Conservation (phyloP, 1,284 basidiomycete species). For the Moesziomyces sp. region DNA sequence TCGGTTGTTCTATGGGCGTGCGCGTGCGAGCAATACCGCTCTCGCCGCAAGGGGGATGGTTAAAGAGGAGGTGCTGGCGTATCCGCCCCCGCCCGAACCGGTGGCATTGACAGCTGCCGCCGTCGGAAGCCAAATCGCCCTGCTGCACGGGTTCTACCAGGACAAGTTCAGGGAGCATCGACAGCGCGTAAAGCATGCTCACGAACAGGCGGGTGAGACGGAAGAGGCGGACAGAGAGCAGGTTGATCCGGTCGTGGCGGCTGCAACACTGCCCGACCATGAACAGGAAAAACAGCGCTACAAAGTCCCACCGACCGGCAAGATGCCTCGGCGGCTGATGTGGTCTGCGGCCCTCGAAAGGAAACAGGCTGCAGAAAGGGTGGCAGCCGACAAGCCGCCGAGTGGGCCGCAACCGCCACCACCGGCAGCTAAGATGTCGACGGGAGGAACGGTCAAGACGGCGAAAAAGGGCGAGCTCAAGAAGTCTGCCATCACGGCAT, state of each 20-base stretch:
- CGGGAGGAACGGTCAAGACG: neutral
- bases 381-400: constrained; percentile 1
- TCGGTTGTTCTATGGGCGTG: constrained; percentile 78
- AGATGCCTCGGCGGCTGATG: constrained; percentile 55
- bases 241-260: constrained; percentile 11
- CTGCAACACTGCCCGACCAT: constrained; percentile 53
- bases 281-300: constrained; percentile 60
- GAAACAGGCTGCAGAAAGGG: constrained; percentile 6
- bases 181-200: constrained; percentile 16
- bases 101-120: constrained; percentile 76
- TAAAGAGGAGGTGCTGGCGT: constrained; percentile 67
- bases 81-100: constrained; percentile 83
- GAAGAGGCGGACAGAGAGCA: neutral
- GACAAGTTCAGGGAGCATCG: constrained; percentile 49
- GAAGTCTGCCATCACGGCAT: constrained; percentile 26
- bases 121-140: constrained; percentile 82
- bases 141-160: constrained; percentile 79
- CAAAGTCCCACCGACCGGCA: constrained; percentile 65
- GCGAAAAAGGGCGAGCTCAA: constrained; percentile 22
- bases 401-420: neutral
- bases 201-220: neutral
- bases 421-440: neutral
- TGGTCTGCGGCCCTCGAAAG: constrained; percentile 23
- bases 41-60: neutral
- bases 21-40: neutral